Percentiles rank a stretch among this genome's conserved stretches.
These are phyloP conservation scores for Cladosporium sp. DNA, from an alignment of 2,329 filamentous ascomycete genomes.

Conservation along the genomic window DNA sequence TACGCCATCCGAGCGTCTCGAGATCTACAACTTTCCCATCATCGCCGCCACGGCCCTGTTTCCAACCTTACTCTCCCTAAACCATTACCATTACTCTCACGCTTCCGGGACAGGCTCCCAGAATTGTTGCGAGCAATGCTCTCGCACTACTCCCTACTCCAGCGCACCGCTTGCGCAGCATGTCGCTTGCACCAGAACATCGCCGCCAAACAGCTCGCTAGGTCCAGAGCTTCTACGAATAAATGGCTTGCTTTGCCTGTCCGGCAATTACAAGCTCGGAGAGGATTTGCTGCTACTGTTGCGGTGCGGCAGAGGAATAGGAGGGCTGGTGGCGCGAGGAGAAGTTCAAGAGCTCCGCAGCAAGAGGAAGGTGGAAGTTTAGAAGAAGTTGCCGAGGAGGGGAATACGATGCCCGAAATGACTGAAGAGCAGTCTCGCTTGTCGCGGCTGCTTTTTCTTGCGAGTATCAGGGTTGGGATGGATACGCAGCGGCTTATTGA, in stretches of 20 bases:
- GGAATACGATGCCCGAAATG: not conserved
- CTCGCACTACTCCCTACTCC: not conserved
- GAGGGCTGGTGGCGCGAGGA: not conserved
- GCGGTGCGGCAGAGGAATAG: not conserved
- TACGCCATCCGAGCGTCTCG: too few species aligned
- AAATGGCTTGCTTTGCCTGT: not conserved
- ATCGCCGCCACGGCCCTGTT: not conserved
- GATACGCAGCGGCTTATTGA: slow-evolving; percentile 5
- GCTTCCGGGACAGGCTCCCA: not conserved
- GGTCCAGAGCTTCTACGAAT: not conserved
- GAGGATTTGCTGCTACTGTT: not conserved
- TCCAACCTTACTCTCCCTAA: not conserved
- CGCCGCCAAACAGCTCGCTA: slow-evolving; percentile 15
- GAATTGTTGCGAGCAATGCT: not conserved
- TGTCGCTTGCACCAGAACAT: slow-evolving; percentile 20
- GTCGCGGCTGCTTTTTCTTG: not conserved
- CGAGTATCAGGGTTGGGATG: slow-evolving; percentile 1
- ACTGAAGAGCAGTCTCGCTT: not conserved
- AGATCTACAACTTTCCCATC: not conserved
- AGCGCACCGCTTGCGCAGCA: slow-evolving; percentile 11
- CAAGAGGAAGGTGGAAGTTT: not conserved
- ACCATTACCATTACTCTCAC: not conserved
- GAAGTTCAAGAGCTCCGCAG: not conserved
- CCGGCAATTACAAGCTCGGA: not conserved
- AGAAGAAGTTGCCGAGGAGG: not conserved